Evolutionary conservation across 225 moss, liverwort and hornwort genomes (phyloP).

Genomic region (Takakia lepidozioides): DNA sequence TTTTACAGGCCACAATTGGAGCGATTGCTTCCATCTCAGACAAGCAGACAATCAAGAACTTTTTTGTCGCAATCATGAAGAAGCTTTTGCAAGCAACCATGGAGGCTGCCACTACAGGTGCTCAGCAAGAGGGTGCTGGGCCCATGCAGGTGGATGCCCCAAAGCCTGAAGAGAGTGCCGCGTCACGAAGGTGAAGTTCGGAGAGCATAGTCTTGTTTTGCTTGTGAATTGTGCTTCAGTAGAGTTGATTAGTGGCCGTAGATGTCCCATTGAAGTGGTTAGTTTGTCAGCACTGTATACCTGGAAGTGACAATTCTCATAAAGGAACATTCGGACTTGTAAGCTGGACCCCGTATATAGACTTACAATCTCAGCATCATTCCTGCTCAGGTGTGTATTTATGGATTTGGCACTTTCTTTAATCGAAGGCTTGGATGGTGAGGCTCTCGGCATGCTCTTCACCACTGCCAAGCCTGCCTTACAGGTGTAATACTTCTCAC

Average conservation of each 20-base stretch:
- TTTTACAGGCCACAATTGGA: conserved; percentile 57
- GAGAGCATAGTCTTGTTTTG: background rate
- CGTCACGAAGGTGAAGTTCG: conserved; percentile 45
- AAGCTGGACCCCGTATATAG: too few relatives aligned
- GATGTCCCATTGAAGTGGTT: too few relatives aligned
- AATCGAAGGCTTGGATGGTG: conserved; percentile 79
- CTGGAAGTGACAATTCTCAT: too few relatives aligned
- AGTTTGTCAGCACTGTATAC: too few relatives aligned
- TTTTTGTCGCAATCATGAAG: conserved; percentile 90
- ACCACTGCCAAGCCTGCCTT: conserved; percentile 75
- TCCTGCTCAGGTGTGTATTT: conserved; percentile 60
- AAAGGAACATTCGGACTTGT: too few relatives aligned
- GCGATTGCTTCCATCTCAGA: conserved; percentile 86
- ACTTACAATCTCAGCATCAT: too few relatives aligned
- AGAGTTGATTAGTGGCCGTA: too few relatives aligned
- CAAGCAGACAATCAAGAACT: conserved; percentile 71
- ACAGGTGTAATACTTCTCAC: too few relatives aligned
- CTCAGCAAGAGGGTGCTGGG: conserved; percentile 33
- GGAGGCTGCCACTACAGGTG: conserved; percentile 49
- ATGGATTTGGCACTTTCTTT: conserved; percentile 95
- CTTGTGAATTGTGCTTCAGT: too few relatives aligned
- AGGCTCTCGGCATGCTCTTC: conserved; percentile 81
- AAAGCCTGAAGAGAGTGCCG: conserved; percentile 67
- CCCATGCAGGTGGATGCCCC: conserved; percentile 77
- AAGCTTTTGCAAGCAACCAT: conserved; percentile 87